phyloP scores from a whole-genome alignment of 306 rosid species.

The Senna tora region DNA sequence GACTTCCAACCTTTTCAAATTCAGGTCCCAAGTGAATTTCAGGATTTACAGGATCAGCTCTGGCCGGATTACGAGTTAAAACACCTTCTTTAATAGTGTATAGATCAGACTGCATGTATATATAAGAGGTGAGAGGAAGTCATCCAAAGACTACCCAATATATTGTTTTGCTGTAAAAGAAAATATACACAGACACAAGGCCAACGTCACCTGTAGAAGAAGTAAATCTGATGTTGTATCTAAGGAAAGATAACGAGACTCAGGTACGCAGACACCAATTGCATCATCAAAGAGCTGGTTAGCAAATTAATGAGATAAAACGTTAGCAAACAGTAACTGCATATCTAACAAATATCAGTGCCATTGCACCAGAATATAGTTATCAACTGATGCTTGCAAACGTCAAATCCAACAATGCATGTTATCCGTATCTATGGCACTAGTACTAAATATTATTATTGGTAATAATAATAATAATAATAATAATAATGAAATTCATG shows the following conservation, averaged over 20 bases:
- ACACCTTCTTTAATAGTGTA: slow-evolving; percentile 55
- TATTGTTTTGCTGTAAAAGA: not conserved
- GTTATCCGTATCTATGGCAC: not conserved
- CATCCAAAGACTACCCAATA: slow-evolving; percentile 7
- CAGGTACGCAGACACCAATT: slow-evolving; percentile 62
- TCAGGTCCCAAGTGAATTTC: slow-evolving; percentile 70
- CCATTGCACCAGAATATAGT: slow-evolving; percentile 22
- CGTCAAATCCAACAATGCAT: not conserved
- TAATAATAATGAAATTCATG: slow-evolving; percentile 10
- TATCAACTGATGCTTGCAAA: slow-evolving; percentile 9
- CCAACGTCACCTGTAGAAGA: slow-evolving; percentile 58
- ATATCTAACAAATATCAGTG: not conserved
- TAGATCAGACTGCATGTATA: slow-evolving; percentile 69
- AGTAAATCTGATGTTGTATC: slow-evolving; percentile 67
- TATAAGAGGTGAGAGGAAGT: slow-evolving; percentile 26
- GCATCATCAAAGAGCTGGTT: slow-evolving; percentile 59
- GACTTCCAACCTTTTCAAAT: slow-evolving; percentile 65
- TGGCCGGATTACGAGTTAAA: slow-evolving; percentile 62
- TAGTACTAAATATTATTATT: not conserved
- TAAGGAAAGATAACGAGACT: slow-evolving; percentile 58
- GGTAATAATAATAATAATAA: not conserved
- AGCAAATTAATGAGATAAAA: slow-evolving; percentile 24
- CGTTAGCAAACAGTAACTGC: slow-evolving; percentile 23
- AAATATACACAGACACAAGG: slow-evolving; percentile 19
- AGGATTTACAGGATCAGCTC: slow-evolving; percentile 66